Evolutionary conservation across 1,284 basidiomycete species (phyloP), one percentile per base, ranked within the genome.

Genomic region (Austroboletus novae-zelandiae): DNA sequence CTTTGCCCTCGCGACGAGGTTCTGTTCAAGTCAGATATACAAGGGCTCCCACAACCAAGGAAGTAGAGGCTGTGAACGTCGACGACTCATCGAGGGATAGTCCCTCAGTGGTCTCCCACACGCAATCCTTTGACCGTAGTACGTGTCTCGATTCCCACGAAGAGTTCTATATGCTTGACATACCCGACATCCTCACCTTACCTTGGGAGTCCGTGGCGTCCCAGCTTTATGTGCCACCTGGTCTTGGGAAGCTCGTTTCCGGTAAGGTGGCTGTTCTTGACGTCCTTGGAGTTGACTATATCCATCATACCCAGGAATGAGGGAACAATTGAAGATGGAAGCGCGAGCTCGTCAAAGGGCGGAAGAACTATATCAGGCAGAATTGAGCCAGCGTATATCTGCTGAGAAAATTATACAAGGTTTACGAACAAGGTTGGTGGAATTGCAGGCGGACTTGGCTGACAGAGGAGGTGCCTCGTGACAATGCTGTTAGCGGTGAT

Each of bases 121-220:
- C 36, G 7, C 29, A 18, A n/a, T 23, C 41, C 23, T 14, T 44
- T 18, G 51, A 32, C 15, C 40, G 9, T n/a, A 31, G 9, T 27
- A 37, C 43, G 20, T 32, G 42, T 11, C 43, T 53, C 14, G 53
- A 52, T 50, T 35, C 44, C 9, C 50, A 55, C n/a, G 40, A 41
- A 46, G 61, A 55, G 25, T 73, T 74, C 49, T 54, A 65, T 40
- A 64, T 74, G 62, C 54, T 74, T 13, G 73, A 71, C 35, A 37
- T 68, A 25, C 61, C 65, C 8, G 71, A 73, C 17, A 48, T 70
- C 37, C 62, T 68, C 23, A 51, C 59, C 11, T 53, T 66, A 7
- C 69, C 72, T 5, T 71, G 70, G 70, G 62, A 57, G 27, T 52
- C 61, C 4, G 46, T 57, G 39, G 36, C 54, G 20, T 51, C 57